Conservation (phyloP, 257 asterid species). For the Ilex aquifolium region DNA sequence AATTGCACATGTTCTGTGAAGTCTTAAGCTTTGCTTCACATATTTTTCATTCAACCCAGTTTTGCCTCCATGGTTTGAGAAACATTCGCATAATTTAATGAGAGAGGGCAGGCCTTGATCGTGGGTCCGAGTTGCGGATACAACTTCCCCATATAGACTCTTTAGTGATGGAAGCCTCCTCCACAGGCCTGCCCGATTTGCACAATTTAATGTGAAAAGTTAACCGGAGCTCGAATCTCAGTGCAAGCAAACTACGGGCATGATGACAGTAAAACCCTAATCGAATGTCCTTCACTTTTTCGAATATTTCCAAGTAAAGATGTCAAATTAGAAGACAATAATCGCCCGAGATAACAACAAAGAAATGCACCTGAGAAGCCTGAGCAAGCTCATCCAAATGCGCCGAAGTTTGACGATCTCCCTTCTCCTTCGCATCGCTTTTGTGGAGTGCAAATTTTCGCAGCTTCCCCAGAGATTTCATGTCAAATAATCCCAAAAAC, state of each 20-base stretch:
- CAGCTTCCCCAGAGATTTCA: conserved; percentile 34
- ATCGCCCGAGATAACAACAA: background rate
- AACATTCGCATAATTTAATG: too few species aligned
- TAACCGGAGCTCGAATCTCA: background rate
- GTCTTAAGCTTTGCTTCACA: too few species aligned
- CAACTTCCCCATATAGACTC: background rate
- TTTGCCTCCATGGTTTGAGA: too few species aligned
- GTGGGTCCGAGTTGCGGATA: background rate
- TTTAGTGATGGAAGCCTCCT: background rate
- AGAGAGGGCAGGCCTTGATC: too few species aligned
- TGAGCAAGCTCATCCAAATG: conserved; percentile 29
- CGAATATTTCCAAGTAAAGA: background rate
- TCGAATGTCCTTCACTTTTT: background rate
- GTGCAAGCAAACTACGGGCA: background rate
- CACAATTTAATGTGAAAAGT: too few species aligned
- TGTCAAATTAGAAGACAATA: background rate
- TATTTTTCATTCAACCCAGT: too few species aligned
- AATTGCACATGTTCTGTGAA: too few species aligned
- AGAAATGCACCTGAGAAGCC: conserved; percentile 26
- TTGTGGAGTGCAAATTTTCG: conserved; percentile 28
- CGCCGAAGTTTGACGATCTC: conserved; percentile 26
- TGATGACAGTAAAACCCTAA: conserved; percentile 11
- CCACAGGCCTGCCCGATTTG: background rate
- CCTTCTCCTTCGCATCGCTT: conserved; percentile 26
- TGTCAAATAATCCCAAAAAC: too few species aligned